A percentile compares a stretch with the other conserved stretches of the same genome.
phyloP scores from a whole-genome alignment of 768 basidiomycete species.

The Mycena crocata region DNA sequence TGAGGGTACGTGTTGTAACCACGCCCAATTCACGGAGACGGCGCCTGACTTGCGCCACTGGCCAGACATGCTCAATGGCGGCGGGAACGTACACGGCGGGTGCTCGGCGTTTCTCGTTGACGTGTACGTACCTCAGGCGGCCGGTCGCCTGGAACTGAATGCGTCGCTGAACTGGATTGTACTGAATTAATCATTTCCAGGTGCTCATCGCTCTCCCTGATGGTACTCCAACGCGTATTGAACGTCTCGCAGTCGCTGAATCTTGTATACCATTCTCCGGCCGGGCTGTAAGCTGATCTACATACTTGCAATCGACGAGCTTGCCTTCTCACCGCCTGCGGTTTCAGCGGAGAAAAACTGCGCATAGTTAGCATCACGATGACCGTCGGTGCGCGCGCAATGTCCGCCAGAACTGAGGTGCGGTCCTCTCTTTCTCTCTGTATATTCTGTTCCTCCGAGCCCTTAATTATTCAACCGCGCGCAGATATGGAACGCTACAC shows the following conservation, averaged over 20 bases:
- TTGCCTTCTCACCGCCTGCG: neutral
- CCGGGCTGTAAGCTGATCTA: constrained; percentile 50
- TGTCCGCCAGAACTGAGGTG: constrained; percentile 65
- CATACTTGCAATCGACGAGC: neutral
- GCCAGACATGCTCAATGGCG: constrained; percentile 67
- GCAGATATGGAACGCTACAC: constrained; percentile 69
- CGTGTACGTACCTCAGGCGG: too few species aligned
- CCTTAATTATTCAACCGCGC: too few species aligned
- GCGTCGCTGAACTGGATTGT: constrained; percentile 31
- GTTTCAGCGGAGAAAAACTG: constrained; percentile 58
- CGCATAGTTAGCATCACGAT: constrained; percentile 66
- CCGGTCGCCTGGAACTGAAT: too few species aligned
- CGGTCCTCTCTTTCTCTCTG: neutral
- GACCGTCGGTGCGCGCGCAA: constrained; percentile 57
- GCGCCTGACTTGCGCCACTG: neutral
- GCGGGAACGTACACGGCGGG: constrained; percentile 63
- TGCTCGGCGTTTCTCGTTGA: constrained; percentile 68
- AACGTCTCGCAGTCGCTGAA: constrained; percentile 66
- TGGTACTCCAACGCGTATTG: constrained; percentile 32
- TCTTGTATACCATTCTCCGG: constrained; percentile 69
- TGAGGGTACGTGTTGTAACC: constrained; percentile 56
- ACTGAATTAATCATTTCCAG: constrained; percentile 39
- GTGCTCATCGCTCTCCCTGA: constrained; percentile 62
- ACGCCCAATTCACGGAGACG: too few species aligned
- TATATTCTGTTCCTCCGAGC: too few species aligned